Base-by-base conservation (phyloP, 179 eudicot genomes). In the Gypsophila paniculata region DNA sequence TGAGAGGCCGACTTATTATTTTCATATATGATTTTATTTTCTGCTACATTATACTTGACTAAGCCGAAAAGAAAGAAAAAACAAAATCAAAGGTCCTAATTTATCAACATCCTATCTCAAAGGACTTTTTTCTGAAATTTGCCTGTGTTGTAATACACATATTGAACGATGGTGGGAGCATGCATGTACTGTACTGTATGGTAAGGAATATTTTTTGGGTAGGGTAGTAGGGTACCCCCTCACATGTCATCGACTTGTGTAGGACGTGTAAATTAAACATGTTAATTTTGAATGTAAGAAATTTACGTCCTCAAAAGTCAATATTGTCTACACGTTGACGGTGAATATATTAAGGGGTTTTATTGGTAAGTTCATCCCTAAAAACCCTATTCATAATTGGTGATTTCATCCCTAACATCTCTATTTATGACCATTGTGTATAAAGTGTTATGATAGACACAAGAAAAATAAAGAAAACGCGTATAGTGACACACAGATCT, bases 171-270 rank as follows among this genome's bases (percentile, higher is more conserved):
- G 34, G 34, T 72, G 68, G 63, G 32, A 42, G 36, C 72, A 48
- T 65, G 72, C 66, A 46, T 42, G 46, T 42, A 42, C 46, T 42
- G 46, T 42, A 42, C 46, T 54, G 6, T 57, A 65, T 72, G 48
- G 46, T 9, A 42, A 42, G 46, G 77, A 73, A 73, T 77, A 77
- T 49, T 72, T 42, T 72, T 29, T 1, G n/a, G n/a, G n/a, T n/a
- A n/a, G n/a, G n/a, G n/a, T n/a, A 21, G 80, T 68, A 69, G 76
- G 76, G 73, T 69, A 77, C 59, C 74, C 74, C 6, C 63, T 77
- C 80, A 68, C 80, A 77, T 77, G 80, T 73, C 69, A 59, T 68
- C 73, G 8, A 75, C 51, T 57, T 23, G 13, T 51, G 51, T n/a
- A n/a, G 48, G 54, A 38, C 46, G 11, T 8, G 5, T 54, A 19